Conservation (phyloP, 208 protist species). For the Acanthamoeba royreba region DNA sequence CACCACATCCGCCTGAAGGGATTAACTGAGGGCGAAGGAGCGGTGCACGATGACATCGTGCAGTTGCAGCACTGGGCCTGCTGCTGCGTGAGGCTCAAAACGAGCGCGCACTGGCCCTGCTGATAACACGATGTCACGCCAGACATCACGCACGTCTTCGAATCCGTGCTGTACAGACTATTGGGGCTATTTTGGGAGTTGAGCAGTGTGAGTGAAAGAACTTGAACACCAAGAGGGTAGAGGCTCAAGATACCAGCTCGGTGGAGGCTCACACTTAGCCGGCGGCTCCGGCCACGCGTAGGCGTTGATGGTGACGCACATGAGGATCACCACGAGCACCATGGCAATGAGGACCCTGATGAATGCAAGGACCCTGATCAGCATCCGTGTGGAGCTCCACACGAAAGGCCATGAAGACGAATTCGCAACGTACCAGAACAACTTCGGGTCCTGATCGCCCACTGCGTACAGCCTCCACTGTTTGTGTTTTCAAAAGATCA, state of each 20-base stretch:
- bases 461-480: not conserved
- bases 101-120: not conserved
- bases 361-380: not conserved
- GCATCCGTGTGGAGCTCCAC: not conserved
- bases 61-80: not conserved
- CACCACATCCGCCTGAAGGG: not conserved
- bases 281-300: not conserved
- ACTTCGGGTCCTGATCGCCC: constrained; percentile 25
- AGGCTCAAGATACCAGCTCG: not conserved
- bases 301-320: constrained; percentile 9
- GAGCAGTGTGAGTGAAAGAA: not conserved
- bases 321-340: not conserved
- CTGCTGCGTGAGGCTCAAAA: not conserved
- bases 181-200: not conserved
- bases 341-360: not conserved
- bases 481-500: no score
- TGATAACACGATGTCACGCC: not conserved
- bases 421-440: not conserved
- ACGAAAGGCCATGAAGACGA: not conserved
- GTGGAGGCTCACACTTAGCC: not conserved
- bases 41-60: not conserved
- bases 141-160: not conserved
- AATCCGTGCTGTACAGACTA: not conserved
- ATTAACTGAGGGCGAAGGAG: not conserved
- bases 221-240: not conserved